These are phyloP conservation scores for Aspergillus vadensis DNA, from an alignment of 2,329 filamentous ascomycete species.

Conservation along the genomic window DNA sequence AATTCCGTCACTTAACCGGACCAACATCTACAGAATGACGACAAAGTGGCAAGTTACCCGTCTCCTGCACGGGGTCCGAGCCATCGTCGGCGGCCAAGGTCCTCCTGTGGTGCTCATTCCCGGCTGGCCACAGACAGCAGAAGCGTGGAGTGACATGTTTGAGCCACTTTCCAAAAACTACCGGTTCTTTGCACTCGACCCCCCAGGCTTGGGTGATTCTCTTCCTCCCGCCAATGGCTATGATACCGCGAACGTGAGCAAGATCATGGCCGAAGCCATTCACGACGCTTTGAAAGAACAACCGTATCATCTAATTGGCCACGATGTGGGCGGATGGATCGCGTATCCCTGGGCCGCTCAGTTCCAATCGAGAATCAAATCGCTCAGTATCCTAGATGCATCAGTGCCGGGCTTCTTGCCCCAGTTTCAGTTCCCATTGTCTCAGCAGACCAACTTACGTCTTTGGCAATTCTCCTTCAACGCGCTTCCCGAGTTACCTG, in stretches of 20 bases:
- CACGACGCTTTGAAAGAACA: conserved; percentile 11
- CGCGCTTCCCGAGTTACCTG: conserved; percentile 29
- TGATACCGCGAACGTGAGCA: conserved; percentile 26
- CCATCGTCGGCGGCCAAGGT: conserved; percentile 26
- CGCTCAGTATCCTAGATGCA: conserved; percentile 26
- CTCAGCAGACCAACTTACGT: conserved; percentile 22
- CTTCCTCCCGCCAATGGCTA: conserved; percentile 21
- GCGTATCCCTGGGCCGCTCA: conserved; percentile 28
- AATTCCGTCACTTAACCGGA: background rate
- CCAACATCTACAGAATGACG: conserved; percentile 11
- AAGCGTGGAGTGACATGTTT: conserved; percentile 27
- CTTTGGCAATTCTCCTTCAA: conserved; percentile 34
- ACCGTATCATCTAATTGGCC: conserved; percentile 30
- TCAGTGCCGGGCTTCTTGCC: conserved; percentile 24
- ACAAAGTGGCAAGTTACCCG: conserved; percentile 21
- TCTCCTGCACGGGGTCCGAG: conserved; percentile 27
- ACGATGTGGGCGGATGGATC: conserved; percentile 32
- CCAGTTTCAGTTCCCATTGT: conserved; percentile 22
- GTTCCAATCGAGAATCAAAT: conserved; percentile 23
- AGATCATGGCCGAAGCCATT: conserved; percentile 24
- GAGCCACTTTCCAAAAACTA: conserved; percentile 25
- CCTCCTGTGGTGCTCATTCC: conserved; percentile 26
- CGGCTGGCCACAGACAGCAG: conserved; percentile 31
- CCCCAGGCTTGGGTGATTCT: conserved; percentile 29
- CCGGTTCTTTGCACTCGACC: conserved; percentile 27